A percentile compares a stretch with the other conserved stretches of the same genome.
phyloP scores from a whole-genome alignment of 331 rosid genomes.

The Stylosanthes scabra region DNA sequence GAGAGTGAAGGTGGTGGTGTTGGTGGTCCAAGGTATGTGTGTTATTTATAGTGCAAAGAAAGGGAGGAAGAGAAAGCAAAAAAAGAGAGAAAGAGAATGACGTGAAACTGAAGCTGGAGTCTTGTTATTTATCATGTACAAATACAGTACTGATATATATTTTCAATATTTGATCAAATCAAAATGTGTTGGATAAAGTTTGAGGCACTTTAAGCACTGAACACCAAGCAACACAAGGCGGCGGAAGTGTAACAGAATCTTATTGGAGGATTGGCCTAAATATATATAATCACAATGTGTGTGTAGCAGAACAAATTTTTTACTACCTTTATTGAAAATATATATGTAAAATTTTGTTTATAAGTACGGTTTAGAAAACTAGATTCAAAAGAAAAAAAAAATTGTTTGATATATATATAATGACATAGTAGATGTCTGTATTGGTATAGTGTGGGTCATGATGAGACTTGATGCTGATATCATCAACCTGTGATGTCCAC shows the following conservation, averaged over 20 bases:
- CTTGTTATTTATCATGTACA: conserved; percentile 51
- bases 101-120: conserved; percentile 69
- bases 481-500: conserved; percentile 59
- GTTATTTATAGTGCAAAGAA: conserved; percentile 58
- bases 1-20: conserved; percentile 12
- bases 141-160: conserved; percentile 32
- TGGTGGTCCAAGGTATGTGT: conserved; percentile 30
- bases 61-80: neutral
- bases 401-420: too few relatives aligned
- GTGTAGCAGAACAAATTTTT: conserved; percentile 24
- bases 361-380: too few relatives aligned
- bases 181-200: conserved; percentile 31
- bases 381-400: too few relatives aligned
- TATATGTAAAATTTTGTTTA: neutral
- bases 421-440: too few relatives aligned
- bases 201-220: conserved; percentile 33
- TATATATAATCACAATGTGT: too few relatives aligned
- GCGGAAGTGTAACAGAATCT: conserved; percentile 46
- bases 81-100: conserved; percentile 35
- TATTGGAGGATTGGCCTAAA: conserved; percentile 9
- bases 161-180: conserved; percentile 30
- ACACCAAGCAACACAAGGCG: conserved; percentile 46
- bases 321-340: neutral
- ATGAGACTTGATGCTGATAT: conserved; percentile 96
- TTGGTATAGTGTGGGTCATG: conserved; percentile 52